phyloP scores from a whole-genome alignment of 2,329 filamentous ascomycete genomes.

The Microdochium nivale region DNA sequence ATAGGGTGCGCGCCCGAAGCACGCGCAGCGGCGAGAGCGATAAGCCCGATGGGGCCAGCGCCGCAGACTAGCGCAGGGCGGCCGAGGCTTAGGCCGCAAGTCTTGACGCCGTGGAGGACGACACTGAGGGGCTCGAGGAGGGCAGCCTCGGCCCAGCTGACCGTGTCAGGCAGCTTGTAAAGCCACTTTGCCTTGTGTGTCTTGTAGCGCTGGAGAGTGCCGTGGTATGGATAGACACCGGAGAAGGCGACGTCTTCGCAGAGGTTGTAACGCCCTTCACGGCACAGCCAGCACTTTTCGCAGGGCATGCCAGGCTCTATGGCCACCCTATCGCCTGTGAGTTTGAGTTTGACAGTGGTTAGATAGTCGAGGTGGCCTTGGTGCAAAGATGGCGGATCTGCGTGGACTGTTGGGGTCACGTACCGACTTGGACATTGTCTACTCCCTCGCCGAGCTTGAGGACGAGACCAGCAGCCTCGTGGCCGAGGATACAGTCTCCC shows the following conservation, averaged over 20 bases:
- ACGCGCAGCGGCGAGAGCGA: constrained; percentile 46
- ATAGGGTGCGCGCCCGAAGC: constrained; percentile 56
- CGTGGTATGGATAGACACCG: constrained; percentile 52
- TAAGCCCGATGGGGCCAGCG: constrained; percentile 55
- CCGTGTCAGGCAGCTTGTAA: constrained; percentile 46
- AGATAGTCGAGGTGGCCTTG: neutral
- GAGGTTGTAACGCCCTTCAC: constrained; percentile 53
- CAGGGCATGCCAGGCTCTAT: constrained; percentile 61
- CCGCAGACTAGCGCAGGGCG: constrained; percentile 49
- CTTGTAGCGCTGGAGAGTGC: constrained; percentile 53
- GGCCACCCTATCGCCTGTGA: constrained; percentile 52
- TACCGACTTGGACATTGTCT: constrained; percentile 35
- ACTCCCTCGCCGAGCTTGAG: constrained; percentile 48
- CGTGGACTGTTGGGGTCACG: constrained; percentile 1
- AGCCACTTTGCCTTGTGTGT: constrained; percentile 52
- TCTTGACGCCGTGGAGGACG: constrained; percentile 50
- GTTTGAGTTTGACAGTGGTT: neutral
- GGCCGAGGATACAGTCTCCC: constrained; percentile 56
- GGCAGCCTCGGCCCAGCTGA: constrained; percentile 50
- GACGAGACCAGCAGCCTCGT: constrained; percentile 55
- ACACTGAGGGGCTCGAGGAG: constrained; percentile 58
- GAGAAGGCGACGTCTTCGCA: constrained; percentile 54
- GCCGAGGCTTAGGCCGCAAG: constrained; percentile 43
- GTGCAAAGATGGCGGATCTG: neutral
- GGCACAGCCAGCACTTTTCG: constrained; percentile 48